Base-by-base conservation (phyloP, 2,329 filamentous ascomycete genomes). In the Trichoderma koningiopsis region DNA sequence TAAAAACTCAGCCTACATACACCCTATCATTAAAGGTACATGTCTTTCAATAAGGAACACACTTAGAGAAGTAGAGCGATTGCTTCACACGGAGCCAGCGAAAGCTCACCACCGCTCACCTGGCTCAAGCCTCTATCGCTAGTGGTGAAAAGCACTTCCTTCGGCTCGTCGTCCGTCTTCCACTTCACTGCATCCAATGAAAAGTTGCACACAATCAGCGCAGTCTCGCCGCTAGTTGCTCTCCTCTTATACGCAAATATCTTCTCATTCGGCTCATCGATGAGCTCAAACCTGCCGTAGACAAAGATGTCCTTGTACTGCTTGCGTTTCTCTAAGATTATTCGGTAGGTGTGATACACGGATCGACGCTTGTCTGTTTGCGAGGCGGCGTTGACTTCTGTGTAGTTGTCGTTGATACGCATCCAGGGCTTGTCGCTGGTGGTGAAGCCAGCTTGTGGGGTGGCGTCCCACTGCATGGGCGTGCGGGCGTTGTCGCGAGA, bases 391-490 rank as follows among this genome's bases (percentile, higher is more conserved):
- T 94, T 94, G 79, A 90, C 82, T n/a, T 81, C 77, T 2, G 76
- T 76, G 76, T 88, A 89, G 75, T 88, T 85, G 68, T 89, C 86
- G 75, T 92, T 89, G 49, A 89, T 85, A 16, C 86, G 84, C 86
- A 93, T 93, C 91, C 91, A 94, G 2, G 91, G 89, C 66, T 82
- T 83, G 4, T 76, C 77, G 10, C 79, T 79, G 1, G 81, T 81
- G 0, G 89, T 89, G 80, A 93, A 94, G 13, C 91, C 91, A 0
- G 83, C 90, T 70, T 92, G 85, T 0, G 80, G 75, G 1, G 79
- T 81, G n/a, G 78, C 75, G 71, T 88, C 83, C 91, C 91, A 94
- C 75, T 92, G 90, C 78, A 94, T 89, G 0, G 91, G 91, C 0
- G 89, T 88, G 57, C 91, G 84, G 8, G 87, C 88, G 77, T 94